phyloP scores from a whole-genome alignment of 2,329 filamentous ascomycete species.

The Macrophomina phaseolina region DNA sequence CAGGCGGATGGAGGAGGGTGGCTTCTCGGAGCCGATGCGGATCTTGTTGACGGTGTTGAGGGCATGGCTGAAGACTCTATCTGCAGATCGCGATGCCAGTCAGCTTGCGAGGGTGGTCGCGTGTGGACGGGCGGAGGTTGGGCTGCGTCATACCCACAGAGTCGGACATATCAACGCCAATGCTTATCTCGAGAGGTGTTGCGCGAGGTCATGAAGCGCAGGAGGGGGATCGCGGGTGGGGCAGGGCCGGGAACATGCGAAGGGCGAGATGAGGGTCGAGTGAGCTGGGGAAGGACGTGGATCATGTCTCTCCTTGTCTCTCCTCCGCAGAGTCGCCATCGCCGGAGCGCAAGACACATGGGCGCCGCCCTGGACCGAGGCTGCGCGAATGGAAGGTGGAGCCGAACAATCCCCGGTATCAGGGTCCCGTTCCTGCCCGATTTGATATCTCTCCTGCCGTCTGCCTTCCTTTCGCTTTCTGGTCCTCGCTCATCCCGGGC shows the following conservation, averaged over 20 bases:
- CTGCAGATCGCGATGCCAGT: slow-evolving; percentile 53
- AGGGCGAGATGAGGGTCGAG: not conserved
- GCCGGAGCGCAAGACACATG: slow-evolving; percentile 19
- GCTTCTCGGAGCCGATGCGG: slow-evolving; percentile 87
- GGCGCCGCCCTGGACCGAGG: slow-evolving; percentile 19
- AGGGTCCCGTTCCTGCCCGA: slow-evolving; percentile 18
- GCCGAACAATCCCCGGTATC: slow-evolving; percentile 10
- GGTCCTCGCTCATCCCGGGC: not conserved
- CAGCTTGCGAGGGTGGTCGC: slow-evolving; percentile 4
- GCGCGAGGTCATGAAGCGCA: slow-evolving; percentile 22
- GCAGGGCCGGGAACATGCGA: slow-evolving; percentile 13
- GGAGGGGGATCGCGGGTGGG: slow-evolving; percentile 1
- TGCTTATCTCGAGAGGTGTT: not conserved
- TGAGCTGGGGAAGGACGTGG: slow-evolving; percentile 20
- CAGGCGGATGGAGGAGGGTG: slow-evolving; percentile 82
- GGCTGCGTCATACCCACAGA: slow-evolving; percentile 27
- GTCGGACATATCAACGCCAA: slow-evolving; percentile 29
- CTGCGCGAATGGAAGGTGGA: slow-evolving; percentile 17
- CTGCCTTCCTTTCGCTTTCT: not conserved
- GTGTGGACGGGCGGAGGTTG: not conserved
- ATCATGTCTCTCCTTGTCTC: slow-evolving; percentile 21
- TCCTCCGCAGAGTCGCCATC: slow-evolving; percentile 20
- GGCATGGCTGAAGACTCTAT: slow-evolving; percentile 98
- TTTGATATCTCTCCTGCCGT: not conserved
- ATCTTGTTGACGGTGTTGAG: slow-evolving; percentile 99